A percentile compares a stretch with the other conserved stretches of the same genome.
Evolutionary conservation across 768 basidiomycete species (phyloP).

Genomic region (Lentinula aciculospora): DNA sequence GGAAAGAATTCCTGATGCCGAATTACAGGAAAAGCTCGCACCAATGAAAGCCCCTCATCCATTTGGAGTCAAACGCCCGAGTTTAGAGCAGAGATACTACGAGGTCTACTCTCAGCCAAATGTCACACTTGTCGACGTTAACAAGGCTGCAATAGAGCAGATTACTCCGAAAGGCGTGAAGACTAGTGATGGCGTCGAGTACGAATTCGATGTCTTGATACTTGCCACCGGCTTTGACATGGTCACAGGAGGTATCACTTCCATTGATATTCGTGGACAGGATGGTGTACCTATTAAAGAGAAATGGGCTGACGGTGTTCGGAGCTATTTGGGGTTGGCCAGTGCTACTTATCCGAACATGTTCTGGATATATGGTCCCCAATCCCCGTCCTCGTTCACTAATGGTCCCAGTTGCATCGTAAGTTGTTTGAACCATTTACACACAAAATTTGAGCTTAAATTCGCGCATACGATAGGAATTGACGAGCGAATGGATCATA

Average conservation of each 20-base stretch:
- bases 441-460: too few relatives aligned
- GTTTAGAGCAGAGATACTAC: conserved; percentile 4
- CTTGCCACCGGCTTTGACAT: conserved; percentile 8
- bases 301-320: conserved; percentile 6
- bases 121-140: conserved; percentile 6
- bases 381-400: conserved; percentile 10
- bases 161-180: conserved; percentile 2
- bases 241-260: conserved; percentile 5
- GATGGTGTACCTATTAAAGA: conserved; percentile 2
- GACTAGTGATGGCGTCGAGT: conserved; percentile 1
- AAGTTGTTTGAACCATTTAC: too few relatives aligned
- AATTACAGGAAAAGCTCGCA: conserved; percentile 5
- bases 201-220: conserved; percentile 3
- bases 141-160: neutral
- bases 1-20: neutral
- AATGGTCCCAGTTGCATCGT: conserved; percentile 13
- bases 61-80: conserved; percentile 1
- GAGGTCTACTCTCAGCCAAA: conserved; percentile 6
- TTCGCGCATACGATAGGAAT: conserved; percentile 12
- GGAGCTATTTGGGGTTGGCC: conserved; percentile 12
- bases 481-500: conserved; percentile 20
- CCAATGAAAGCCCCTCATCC: conserved; percentile 4
- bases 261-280: conserved; percentile 4
- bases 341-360: conserved; percentile 12
- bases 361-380: conserved; percentile 14